phyloP scores from a whole-genome alignment of 306 rosid species.

The Pterocarpus macrocarpus region DNA sequence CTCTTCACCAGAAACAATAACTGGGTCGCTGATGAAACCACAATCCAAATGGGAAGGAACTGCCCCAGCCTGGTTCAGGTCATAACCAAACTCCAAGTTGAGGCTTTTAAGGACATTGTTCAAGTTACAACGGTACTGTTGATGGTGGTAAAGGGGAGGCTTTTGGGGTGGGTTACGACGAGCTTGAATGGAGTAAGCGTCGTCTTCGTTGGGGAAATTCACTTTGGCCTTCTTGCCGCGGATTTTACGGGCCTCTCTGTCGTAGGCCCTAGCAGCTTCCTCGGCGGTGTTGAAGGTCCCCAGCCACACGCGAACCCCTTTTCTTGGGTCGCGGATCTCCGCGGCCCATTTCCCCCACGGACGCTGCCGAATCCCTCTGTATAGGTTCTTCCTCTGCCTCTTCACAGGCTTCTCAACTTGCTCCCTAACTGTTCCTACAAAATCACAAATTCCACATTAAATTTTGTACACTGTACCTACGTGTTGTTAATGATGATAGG shows the following conservation, averaged over 20 bases:
- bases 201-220: conserved; percentile 84
- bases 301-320: conserved; percentile 95
- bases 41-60: conserved; percentile 35
- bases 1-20: conserved; percentile 51
- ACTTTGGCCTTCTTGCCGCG: conserved; percentile 95
- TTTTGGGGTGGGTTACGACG: conserved; percentile 7
- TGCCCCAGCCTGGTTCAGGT: conserved; percentile 61
- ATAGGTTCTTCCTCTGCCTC: conserved; percentile 85
- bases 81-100: conserved; percentile 61
- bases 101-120: conserved; percentile 40
- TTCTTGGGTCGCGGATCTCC: conserved; percentile 93
- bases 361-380: conserved; percentile 93
- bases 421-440: conserved; percentile 50
- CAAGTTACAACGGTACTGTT: neutral
- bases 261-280: conserved; percentile 98
- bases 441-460: neutral
- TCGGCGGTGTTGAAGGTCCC: conserved; percentile 94
- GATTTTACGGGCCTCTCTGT: conserved; percentile 83
- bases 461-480: too few relatives aligned
- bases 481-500: too few relatives aligned
- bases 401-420: conserved; percentile 68
- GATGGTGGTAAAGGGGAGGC: conserved; percentile 41
- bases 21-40: conserved; percentile 37
- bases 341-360: conserved; percentile 99
- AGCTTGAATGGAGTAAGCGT: conserved; percentile 44